phyloP scores from a whole-genome alignment of 805 yeast species.

The Kazachstania taianensis region DNA sequence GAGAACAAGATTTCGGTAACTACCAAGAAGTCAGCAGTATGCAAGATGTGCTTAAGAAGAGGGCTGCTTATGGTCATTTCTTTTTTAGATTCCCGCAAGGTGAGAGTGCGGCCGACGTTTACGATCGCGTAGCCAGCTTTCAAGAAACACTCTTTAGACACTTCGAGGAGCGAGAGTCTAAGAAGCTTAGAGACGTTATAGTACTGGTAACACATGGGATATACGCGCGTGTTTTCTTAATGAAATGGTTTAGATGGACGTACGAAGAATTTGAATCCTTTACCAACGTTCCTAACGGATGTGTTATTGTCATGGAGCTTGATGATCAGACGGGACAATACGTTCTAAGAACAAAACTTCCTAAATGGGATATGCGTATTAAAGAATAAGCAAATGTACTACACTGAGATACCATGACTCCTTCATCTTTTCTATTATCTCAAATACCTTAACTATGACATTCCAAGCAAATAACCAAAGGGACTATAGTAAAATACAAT shows the following conservation, averaged over 20 bases:
- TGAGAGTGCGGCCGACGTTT: constrained; percentile 93
- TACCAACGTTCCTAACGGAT: constrained; percentile 77
- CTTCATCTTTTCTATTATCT: too few relatives aligned
- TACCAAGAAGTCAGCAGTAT: constrained; percentile 72
- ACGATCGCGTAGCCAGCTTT: constrained; percentile 82
- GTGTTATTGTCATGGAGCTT: constrained; percentile 68
- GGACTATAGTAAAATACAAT: too few relatives aligned
- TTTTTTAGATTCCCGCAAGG: constrained; percentile 89
- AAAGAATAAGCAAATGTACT: too few relatives aligned
- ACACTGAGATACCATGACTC: too few relatives aligned
- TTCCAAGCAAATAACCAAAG: too few relatives aligned
- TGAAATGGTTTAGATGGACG: constrained; percentile 93
- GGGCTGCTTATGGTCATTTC: constrained; percentile 81
- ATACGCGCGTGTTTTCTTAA: constrained; percentile 84
- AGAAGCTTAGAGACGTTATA: constrained; percentile 64
- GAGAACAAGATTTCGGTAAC: constrained; percentile 94
- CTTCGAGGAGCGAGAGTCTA: constrained; percentile 45
- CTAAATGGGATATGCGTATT: constrained; percentile 47
- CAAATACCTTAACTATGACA: too few relatives aligned
- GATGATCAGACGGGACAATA: constrained; percentile 41
- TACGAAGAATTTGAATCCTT: constrained; percentile 81
- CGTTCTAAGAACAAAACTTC: constrained; percentile 47
- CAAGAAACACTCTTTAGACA: constrained; percentile 80
- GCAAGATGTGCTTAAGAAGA: constrained; percentile 72
- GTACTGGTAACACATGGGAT: constrained; percentile 89